Conservation (phyloP, 1,284 basidiomycete species). For the Earliella scabrosa region DNA sequence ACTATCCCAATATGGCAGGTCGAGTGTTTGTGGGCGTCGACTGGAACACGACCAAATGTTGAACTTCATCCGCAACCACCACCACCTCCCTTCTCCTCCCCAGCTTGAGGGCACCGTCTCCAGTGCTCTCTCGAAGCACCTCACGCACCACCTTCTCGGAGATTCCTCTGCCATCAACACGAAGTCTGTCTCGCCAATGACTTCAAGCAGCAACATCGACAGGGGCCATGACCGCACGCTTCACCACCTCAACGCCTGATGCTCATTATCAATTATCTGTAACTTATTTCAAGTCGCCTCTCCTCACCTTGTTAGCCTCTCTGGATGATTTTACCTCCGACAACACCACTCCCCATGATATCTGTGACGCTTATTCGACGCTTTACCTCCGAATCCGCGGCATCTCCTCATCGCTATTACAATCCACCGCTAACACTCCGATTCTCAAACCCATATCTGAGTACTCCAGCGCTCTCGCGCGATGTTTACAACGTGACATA, state of each 20-base stretch:
- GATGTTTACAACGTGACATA: constrained; percentile 53
- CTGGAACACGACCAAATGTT: not conserved
- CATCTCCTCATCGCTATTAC: constrained; percentile 33
- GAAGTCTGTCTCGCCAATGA: no score
- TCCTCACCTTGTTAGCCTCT: constrained; percentile 52
- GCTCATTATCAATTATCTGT: not conserved
- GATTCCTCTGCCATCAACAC: no score
- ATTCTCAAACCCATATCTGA: constrained; percentile 37
- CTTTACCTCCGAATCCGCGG: constrained; percentile 49
- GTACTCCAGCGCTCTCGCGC: constrained; percentile 38
- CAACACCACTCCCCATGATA: constrained; percentile 49
- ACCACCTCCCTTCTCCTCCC: not conserved
- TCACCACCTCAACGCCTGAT: not conserved
- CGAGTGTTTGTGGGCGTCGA: constrained; percentile 3
- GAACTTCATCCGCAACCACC: constrained; percentile 3
- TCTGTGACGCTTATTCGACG: constrained; percentile 60
- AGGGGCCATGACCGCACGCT: constrained; percentile 16
- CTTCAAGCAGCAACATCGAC: not conserved
- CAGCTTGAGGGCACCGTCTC: not conserved
- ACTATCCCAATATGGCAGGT: constrained; percentile 7
- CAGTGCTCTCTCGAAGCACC: not conserved
- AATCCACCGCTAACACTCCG: constrained; percentile 15
- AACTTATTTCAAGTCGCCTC: constrained; percentile 36
- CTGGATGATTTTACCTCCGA: constrained; percentile 36
- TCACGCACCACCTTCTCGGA: no score